Base-by-base conservation (phyloP, 257 asterid genomes). In the Orobanche coerulescens region DNA sequence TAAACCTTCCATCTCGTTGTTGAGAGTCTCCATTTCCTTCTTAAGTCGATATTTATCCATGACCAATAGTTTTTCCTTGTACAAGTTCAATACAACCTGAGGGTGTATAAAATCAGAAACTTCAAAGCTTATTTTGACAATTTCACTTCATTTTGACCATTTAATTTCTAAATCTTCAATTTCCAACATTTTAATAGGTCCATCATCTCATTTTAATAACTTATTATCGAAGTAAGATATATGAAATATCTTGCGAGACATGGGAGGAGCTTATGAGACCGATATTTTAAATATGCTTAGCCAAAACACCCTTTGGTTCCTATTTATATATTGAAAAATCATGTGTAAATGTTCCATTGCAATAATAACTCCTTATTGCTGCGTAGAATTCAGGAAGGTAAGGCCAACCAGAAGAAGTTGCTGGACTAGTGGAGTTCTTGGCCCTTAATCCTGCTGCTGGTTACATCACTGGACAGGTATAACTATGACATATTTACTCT, bases 391-490 rank as follows among this genome's bases (percentile, higher is more conserved):
- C 76, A 84, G 87, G 88, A 54, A 52, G 92, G 73, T 84, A 78
- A 30, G 92, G 88, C 13, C 76, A 60, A 54, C 84, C 92, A 8
- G 92, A 84, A 70, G 87, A 81, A 64, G 80, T 78, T 14, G 87
- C 84, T 48, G 87, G 84, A 50, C 72, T 75, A 20, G 75, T 75
- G 15, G 84, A 81, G 34, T 81, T 81, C 82, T 62, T 81, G 75
- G 87, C 87, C 23, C 79, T 78, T 33, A 73, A 44, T 65, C 84
- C 76, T 22, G 82, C 96, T 1, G 94, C 97, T 64, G 64, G 75
- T 67, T 91, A 91, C 67, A 87, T 91, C 70, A 91, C 97, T 31
- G 96, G 97, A 75, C 97, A 87, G 96, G 96, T 91, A 49, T 14
- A 13, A 3, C n/a, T 42, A 14, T 56, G 53, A 50, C 34, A 37